These are phyloP conservation scores for Kwoniella sp. DNA, from an alignment of 768 basidiomycete species.

Conservation along the genomic window DNA sequence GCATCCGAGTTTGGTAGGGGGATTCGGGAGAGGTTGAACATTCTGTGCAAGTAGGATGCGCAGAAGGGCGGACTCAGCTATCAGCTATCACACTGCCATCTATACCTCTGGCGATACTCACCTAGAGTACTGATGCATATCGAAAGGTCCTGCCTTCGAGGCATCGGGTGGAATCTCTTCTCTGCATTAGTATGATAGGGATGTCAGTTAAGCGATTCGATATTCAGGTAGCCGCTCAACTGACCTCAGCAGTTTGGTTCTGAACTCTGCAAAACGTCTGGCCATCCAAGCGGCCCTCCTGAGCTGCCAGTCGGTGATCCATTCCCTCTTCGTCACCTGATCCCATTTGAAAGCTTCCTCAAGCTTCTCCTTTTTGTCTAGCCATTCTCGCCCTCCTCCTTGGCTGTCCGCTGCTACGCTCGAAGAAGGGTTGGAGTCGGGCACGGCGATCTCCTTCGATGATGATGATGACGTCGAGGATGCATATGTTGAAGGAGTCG, in stretches of 20 bases:
- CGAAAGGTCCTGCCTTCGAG: slow-evolving; percentile 68
- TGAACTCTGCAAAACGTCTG: slow-evolving; percentile 38
- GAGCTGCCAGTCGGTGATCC: slow-evolving; percentile 78
- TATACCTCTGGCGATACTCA: slow-evolving; percentile 30
- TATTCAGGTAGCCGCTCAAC: slow-evolving; percentile 42
- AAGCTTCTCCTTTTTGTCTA: slow-evolving; percentile 20
- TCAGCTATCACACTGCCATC: background rate
- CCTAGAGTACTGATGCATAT: slow-evolving; percentile 59
- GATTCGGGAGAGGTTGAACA: slow-evolving; percentile 76
- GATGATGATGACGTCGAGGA: background rate
- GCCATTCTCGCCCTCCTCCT: slow-evolving; percentile 38
- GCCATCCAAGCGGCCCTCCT: slow-evolving; percentile 77
- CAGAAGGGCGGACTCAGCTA: too few relatives aligned
- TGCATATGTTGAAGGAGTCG: slow-evolving; percentile 60
- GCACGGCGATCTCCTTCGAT: background rate
- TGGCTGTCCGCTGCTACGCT: slow-evolving; percentile 23
- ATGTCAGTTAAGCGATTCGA: slow-evolving; percentile 4
- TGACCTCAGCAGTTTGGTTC: slow-evolving; percentile 64
- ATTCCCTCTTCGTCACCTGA: slow-evolving; percentile 41
- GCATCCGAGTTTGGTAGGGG: slow-evolving; percentile 70
- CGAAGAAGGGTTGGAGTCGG: slow-evolving; percentile 29
- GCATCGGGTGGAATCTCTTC: slow-evolving; percentile 72
- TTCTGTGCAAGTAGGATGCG: slow-evolving; percentile 36
- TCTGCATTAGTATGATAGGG: slow-evolving; percentile 57
- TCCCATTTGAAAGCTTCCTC: slow-evolving; percentile 20